Evolutionary conservation across 352 stramenopile genomes (phyloP).

Genomic region (Bremia lactucae): DNA sequence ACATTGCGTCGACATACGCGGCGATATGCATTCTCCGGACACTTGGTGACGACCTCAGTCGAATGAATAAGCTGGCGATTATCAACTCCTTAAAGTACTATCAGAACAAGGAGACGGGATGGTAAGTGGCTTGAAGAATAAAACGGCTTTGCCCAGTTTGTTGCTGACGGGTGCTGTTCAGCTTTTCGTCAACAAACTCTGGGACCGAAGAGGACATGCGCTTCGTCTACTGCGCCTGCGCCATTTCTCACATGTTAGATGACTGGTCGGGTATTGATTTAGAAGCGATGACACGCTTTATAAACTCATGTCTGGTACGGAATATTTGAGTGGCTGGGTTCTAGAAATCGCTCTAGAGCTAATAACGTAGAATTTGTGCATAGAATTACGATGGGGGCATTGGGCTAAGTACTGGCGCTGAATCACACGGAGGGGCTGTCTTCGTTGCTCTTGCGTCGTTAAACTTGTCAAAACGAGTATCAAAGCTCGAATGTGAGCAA

Average conservation of each 20-base stretch:
- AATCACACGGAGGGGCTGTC: slow-evolving; percentile 66
- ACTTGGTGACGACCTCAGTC: slow-evolving; percentile 70
- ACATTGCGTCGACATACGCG: slow-evolving; percentile 80
- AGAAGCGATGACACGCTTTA: slow-evolving; percentile 53
- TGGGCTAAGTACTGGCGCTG: slow-evolving; percentile 43
- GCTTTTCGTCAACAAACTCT: slow-evolving; percentile 54
- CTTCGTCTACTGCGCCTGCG: slow-evolving; percentile 83
- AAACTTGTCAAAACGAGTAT: slow-evolving; percentile 48
- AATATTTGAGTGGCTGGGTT: not conserved
- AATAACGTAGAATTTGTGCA: no score
- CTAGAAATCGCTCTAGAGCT: no score
- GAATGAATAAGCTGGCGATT: slow-evolving; percentile 65
- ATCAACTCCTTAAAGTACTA: slow-evolving; percentile 46
- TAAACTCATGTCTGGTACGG: slow-evolving; percentile 76
- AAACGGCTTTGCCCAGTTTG: not conserved
- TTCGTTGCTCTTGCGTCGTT: slow-evolving; percentile 71
- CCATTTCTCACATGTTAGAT: slow-evolving; percentile 79
- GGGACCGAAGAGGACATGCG: slow-evolving; percentile 84
- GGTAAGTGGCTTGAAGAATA: slow-evolving; percentile 17
- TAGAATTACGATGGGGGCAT: slow-evolving; percentile 81
- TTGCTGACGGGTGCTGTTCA: slow-evolving; percentile 11
- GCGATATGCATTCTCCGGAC: slow-evolving; percentile 77
- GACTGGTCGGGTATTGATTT: slow-evolving; percentile 76
- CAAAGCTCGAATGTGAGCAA: slow-evolving; percentile 58
- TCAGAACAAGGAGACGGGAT: slow-evolving; percentile 65